These are phyloP conservation scores for Pseudogymnoascus sp. DNA, from an alignment of 2,329 filamentous ascomycete genomes.

Conservation along the genomic window DNA sequence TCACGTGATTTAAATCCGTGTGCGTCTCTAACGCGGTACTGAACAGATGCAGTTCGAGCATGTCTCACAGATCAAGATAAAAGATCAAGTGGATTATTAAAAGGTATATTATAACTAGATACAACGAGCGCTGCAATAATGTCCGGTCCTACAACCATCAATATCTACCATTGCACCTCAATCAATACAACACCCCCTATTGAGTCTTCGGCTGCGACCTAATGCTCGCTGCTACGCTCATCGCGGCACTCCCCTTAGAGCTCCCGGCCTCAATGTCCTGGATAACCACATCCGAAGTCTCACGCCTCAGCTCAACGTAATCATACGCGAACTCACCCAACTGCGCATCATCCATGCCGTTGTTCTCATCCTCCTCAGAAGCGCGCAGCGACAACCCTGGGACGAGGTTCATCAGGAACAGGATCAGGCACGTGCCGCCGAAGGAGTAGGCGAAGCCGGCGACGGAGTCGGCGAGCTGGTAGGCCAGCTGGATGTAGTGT, in stretches of 20 bases:
- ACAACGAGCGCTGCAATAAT: not conserved
- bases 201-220: not conserved
- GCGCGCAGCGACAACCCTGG: slow-evolving; percentile 68
- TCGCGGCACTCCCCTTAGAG: not conserved
- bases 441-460: slow-evolving; percentile 73
- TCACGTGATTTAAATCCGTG: not conserved
- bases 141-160: not conserved
- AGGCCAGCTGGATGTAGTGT: slow-evolving; percentile 74
- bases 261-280: not conserved
- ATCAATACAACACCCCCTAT: not conserved
- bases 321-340: slow-evolving; percentile 95
- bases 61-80: not conserved
- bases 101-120: not conserved
- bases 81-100: not conserved
- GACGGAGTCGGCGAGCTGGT: slow-evolving; percentile 75
- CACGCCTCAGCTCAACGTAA: slow-evolving; percentile 37
- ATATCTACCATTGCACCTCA: not conserved
- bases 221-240: not conserved
- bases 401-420: slow-evolving; percentile 71
- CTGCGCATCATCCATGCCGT: slow-evolving; percentile 82
- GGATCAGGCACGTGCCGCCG: slow-evolving; percentile 64
- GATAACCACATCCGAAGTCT: not conserved
- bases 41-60: not conserved
- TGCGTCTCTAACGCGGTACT: not conserved
- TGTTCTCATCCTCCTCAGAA: slow-evolving; percentile 67